Conservation (phyloP, 768 basidiomycete genomes). For the Floccularia luteovirens region DNA sequence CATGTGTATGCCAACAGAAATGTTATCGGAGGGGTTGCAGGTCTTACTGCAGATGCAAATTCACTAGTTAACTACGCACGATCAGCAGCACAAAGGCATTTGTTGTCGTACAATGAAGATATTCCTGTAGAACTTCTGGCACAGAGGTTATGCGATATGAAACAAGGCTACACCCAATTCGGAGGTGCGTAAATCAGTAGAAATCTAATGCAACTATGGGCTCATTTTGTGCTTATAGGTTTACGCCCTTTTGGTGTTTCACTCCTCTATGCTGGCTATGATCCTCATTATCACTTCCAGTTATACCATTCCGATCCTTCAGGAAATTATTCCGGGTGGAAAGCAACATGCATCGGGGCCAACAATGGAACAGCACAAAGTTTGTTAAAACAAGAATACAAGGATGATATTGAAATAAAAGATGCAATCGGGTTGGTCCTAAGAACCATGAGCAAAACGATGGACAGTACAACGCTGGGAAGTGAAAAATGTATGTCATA, state of each 20-base stretch:
- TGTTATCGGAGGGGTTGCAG: slow-evolving; percentile 92
- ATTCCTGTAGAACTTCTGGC: slow-evolving; percentile 96
- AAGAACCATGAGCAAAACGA: slow-evolving; percentile 98
- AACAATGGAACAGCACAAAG: slow-evolving; percentile 96
- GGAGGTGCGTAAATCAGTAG: slow-evolving; percentile 52
- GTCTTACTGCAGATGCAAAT: slow-evolving; percentile 95
- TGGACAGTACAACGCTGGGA: slow-evolving; percentile 95
- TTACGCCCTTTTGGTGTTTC: slow-evolving; percentile 98
- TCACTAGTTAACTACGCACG: slow-evolving; percentile 94
- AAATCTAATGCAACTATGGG: background rate
- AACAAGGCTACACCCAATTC: slow-evolving; percentile 97
- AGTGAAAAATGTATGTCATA: slow-evolving; percentile 84
- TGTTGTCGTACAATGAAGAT: slow-evolving; percentile 91
- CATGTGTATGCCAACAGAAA: slow-evolving; percentile 48
- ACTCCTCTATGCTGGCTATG: slow-evolving; percentile 92
- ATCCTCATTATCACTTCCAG: slow-evolving; percentile 94
- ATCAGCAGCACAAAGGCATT: slow-evolving; percentile 81
- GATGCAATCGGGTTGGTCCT: slow-evolving; percentile 90
- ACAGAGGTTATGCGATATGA: slow-evolving; percentile 91
- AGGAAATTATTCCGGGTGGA: slow-evolving; percentile 98
- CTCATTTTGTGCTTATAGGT: slow-evolving; percentile 39
- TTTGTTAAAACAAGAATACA: slow-evolving; percentile 96
- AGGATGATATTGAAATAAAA: slow-evolving; percentile 86
- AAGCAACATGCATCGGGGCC: slow-evolving; percentile 97
- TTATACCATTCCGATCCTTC: slow-evolving; percentile 98